These are phyloP conservation scores for Aegilops longissima DNA, from an alignment of 176 grass and related monocot species.

Conservation along the genomic window DNA sequence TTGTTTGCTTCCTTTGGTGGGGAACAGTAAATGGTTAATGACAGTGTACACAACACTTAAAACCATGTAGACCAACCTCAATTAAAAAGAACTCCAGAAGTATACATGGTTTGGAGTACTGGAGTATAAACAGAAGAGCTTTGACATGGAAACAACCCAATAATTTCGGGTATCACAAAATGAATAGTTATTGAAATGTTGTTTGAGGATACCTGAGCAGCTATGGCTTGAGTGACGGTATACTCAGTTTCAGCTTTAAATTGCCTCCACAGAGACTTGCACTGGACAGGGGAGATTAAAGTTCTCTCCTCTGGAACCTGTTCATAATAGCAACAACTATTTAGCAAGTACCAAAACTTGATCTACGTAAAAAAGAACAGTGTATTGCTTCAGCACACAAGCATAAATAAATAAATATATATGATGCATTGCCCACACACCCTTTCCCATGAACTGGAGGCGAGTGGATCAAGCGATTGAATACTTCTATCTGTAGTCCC, in stretches of 20 bases:
- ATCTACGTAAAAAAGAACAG: constrained; percentile 11
- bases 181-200: constrained; percentile 13
- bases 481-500: constrained; percentile 71
- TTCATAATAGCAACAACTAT: constrained; percentile 15
- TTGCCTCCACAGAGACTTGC: constrained; percentile 92
- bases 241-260: constrained; percentile 94
- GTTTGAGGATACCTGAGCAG: constrained; percentile 66
- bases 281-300: constrained; percentile 87
- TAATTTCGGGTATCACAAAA: background rate
- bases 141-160: constrained; percentile 2
- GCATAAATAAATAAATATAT: constrained; percentile 24
- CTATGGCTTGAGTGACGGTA: constrained; percentile 87
- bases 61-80: background rate
- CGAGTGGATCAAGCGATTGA: constrained; percentile 75
- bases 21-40: constrained; percentile 14
- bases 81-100: background rate
- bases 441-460: constrained; percentile 92
- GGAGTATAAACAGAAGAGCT: background rate
- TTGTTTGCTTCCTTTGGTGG: constrained; percentile 88
- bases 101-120: background rate
- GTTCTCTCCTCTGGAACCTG: constrained; percentile 74
- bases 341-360: constrained; percentile 28
- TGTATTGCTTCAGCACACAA: constrained; percentile 17
- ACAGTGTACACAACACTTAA: background rate
- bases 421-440: constrained; percentile 39